These are phyloP conservation scores for Phialocephala subalpina DNA, from an alignment of 2,329 filamentous ascomycete genomes.

Conservation along the genomic window DNA sequence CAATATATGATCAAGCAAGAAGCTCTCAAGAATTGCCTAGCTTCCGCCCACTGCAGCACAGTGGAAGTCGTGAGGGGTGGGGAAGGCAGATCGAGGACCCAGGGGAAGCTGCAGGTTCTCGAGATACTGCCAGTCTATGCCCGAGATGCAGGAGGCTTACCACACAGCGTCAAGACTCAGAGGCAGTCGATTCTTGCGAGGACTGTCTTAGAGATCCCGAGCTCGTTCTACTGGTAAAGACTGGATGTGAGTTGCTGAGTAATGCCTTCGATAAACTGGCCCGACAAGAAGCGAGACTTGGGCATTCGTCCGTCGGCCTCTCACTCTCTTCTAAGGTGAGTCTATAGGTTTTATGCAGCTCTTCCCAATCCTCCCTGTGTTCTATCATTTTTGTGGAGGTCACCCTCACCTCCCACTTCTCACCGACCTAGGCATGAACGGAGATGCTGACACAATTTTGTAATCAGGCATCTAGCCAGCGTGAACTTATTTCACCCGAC, in stretches of 20 bases:
- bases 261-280: conserved; percentile 16
- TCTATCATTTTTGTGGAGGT: conserved; percentile 1
- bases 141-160: conserved; percentile 35
- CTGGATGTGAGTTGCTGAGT: conserved; percentile 23
- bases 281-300: conserved; percentile 32
- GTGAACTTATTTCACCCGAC: conserved; percentile 29
- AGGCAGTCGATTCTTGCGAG: conserved; percentile 32
- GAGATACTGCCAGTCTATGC: conserved; percentile 34
- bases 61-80: conserved; percentile 16
- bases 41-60: conserved; percentile 17
- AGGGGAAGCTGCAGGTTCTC: conserved; percentile 17
- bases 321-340: too few species aligned
- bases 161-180: conserved; percentile 29
- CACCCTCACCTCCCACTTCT: background rate
- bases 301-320: too few species aligned
- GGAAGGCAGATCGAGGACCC: conserved; percentile 22
- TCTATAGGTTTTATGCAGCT: conserved; percentile 30
- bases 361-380: conserved; percentile 16
- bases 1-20: conserved; percentile 27
- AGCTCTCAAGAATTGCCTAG: conserved; percentile 23
- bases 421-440: conserved; percentile 11
- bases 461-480: conserved; percentile 30
- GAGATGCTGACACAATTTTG: conserved; percentile 29
- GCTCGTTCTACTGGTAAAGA: conserved; percentile 20
- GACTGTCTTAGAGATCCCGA: conserved; percentile 36